Conservation (phyloP, 176 grass and related monocot genomes). For the Avena eriantha region DNA sequence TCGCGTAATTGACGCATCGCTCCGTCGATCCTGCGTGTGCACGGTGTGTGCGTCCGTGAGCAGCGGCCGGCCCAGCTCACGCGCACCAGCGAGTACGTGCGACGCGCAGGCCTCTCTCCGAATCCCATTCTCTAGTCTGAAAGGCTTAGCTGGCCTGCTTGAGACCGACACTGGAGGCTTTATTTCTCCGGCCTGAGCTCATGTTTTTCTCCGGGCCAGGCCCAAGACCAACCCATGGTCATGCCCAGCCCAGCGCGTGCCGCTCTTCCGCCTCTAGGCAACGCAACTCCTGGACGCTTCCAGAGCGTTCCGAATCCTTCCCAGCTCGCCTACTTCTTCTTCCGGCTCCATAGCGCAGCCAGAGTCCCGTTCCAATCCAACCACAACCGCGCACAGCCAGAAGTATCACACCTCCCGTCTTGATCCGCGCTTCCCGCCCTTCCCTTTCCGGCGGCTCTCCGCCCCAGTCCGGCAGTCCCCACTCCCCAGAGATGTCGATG, state of each 20-base stretch:
- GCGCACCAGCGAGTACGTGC: too few species aligned
- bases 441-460: neutral
- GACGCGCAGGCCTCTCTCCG: too few species aligned
- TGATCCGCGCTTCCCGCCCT: neutral
- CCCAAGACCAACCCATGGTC: neutral
- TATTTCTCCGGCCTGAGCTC: neutral
- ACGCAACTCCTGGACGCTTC: slow-evolving; percentile 26
- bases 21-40: too few species aligned
- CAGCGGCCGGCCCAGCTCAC: too few species aligned
- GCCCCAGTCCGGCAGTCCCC: neutral
- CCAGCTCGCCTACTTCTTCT: neutral
- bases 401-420: neutral
- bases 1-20: too few species aligned
- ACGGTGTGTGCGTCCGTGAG: too few species aligned
- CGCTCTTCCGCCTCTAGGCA: neutral
- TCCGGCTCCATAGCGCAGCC: neutral
- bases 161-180: too few species aligned
- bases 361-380: neutral
- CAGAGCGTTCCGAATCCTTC: slow-evolving; percentile 22
- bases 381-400: slow-evolving; percentile 5
- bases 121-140: too few species aligned
- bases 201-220: neutral
- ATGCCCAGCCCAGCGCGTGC: neutral
- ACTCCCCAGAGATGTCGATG: slow-evolving; percentile 50
- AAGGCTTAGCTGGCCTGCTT: neutral